Conservation (phyloP, 306 rosid genomes). For the Canavalia ensiformis region DNA sequence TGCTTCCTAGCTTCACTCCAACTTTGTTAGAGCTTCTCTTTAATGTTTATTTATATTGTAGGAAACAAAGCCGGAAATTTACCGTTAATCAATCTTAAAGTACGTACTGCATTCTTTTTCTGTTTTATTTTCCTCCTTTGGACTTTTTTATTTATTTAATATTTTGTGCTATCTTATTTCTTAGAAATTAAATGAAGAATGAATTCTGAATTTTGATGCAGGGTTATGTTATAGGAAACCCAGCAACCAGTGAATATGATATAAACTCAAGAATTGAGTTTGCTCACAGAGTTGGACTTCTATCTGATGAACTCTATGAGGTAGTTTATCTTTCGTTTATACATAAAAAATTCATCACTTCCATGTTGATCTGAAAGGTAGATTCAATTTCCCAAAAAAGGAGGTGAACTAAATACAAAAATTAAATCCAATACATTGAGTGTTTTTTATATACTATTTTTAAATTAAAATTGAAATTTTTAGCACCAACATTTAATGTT, state of each 20-base stretch:
- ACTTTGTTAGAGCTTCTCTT: background rate
- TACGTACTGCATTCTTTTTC: background rate
- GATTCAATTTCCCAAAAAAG: background rate
- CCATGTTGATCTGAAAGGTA: background rate
- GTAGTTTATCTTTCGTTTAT: constrained; percentile 16
- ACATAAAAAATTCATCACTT: background rate
- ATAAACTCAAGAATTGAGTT: constrained; percentile 28
- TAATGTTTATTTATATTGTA: background rate
- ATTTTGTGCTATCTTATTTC: background rate
- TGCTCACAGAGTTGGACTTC: constrained; percentile 47
- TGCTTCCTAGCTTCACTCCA: no score
- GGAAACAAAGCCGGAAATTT: constrained; percentile 10
- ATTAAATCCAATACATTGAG: no score
- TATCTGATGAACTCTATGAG: constrained; percentile 44
- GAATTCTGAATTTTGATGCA: constrained; percentile 12
- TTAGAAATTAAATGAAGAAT: background rate
- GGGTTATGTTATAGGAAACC: constrained; percentile 50
- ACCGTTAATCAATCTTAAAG: constrained; percentile 33
- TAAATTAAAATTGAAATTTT: no score
- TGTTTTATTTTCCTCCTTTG: background rate
- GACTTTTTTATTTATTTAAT: background rate
- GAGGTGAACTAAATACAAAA: background rate
- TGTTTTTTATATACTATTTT: no score
- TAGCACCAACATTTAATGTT: no score
- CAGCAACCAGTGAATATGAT: constrained; percentile 40